Evolutionary conservation across 208 protist genomes (phyloP), one percentile per base, ranked within the genome.

Genomic region (Trypanosomatidae sp.): DNA sequence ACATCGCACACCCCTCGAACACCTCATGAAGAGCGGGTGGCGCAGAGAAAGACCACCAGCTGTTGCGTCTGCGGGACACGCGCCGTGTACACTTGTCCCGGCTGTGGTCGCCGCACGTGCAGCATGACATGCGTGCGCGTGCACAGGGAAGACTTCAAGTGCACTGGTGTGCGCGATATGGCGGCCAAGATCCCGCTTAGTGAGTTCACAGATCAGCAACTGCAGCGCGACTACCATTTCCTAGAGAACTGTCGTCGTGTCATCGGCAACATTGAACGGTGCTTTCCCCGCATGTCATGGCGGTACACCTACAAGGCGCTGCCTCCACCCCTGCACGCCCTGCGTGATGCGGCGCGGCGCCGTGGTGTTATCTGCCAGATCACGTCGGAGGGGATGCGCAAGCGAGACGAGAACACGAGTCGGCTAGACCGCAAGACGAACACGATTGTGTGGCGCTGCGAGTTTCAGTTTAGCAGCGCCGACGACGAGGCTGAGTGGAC

Each of bases 341-440:
- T 97, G 66, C 90, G 91, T 28, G 84, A 93, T 67, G 90, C 90
- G 0, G 91, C 91, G 0, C 85, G 88, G 62, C 82, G 83, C 44
- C 79, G 91, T n/a, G 93, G 93, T 25, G 90, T 97, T 1, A 76
- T 96, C 17, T 95, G 89, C 66, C 91, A 97, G 72, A 92, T 97
- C 69, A 91, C 83, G 15, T 97, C 93, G 0, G 89, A 93, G 52
- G 93, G 93, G 46, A 93, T 97, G 90, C 67, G 52, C 19, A 94
- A 93, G 77, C 85, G 93, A 1, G 85, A 94, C 39, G 76, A 65
- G 47, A 97, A 97, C 75, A 94, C 93, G 0, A 91, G 86, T 28
- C 86, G 89, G 13, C 92, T 85, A 55, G 88, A 93, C 52, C 82
- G 83, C 39, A 78, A 77, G 53, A 87, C 80, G 7, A 89, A 94